Evolutionary conservation across 1,284 basidiomycete genomes (phyloP).

Genomic region (Moesziomyces parantarcticus): DNA sequence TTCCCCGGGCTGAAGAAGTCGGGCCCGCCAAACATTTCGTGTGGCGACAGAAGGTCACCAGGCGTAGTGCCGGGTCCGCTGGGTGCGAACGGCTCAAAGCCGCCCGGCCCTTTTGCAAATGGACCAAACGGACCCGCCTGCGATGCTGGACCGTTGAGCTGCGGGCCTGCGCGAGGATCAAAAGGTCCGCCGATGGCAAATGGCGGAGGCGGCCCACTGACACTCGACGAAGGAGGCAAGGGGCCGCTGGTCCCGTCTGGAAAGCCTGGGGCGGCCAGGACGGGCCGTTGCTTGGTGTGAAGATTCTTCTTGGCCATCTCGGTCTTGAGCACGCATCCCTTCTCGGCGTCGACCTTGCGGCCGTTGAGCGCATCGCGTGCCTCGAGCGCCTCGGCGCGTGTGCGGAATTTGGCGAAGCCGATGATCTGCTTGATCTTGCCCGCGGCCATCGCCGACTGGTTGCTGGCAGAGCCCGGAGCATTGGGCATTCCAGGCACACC

Average conservation of each 20-base stretch:
- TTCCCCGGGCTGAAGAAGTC: conserved; percentile 34
- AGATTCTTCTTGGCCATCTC: conserved; percentile 99
- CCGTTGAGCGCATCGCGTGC: conserved; percentile 92
- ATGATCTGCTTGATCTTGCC: conserved; percentile 82
- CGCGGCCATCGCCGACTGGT: conserved; percentile 26
- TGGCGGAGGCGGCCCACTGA: conserved; percentile 12
- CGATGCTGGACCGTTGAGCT: conserved; percentile 20
- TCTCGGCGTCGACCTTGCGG: conserved; percentile 90
- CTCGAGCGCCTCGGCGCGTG: conserved; percentile 84
- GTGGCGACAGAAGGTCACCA: conserved; percentile 49
- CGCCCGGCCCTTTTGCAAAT: conserved; percentile 18
- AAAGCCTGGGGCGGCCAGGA: conserved; percentile 24
- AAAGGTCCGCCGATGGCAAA: conserved; percentile 37
- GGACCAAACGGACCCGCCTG: conserved; percentile 25
- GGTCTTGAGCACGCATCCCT: conserved; percentile 91
- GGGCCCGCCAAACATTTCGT: conserved; percentile 41
- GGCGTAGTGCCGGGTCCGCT: conserved; percentile 14
- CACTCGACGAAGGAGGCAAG: conserved; percentile 17
- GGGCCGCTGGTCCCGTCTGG: conserved; percentile 22
- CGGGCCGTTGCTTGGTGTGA: conserved; percentile 75
- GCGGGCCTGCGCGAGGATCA: conserved; percentile 35
- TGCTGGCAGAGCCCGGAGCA: conserved; percentile 26
- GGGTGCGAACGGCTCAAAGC: conserved; percentile 40
- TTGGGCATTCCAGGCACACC: conserved; percentile 38
- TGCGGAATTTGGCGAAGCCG: conserved; percentile 94